Evolutionary conservation across 768 basidiomycete genomes (phyloP), one percentile per base, ranked within the genome.

Genomic region (Leccinum ochraceum): DNA sequence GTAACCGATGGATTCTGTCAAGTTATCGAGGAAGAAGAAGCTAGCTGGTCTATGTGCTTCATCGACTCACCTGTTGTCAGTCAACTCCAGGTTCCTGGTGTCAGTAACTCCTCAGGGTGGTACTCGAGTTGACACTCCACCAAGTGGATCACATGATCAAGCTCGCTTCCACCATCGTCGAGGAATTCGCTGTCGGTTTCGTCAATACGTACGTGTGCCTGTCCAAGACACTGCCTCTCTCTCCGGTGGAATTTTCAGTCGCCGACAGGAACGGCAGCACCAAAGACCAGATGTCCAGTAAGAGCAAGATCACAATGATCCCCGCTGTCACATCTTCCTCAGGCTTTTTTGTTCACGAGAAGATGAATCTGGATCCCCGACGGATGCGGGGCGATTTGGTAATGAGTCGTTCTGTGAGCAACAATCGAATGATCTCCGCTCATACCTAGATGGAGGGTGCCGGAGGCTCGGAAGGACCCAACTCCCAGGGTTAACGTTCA

Each of bases 261-360:
- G 7, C 63, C 66, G 60, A 8, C 42, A 60, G 60, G 57, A 55
- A 64, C 56, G 36, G 56, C 20, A 7, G 30, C 3, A 52, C 44
- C 49, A 26, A 50, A n/a, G 24, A 26, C 22, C 28, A 54, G 14
- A 32, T 10, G 10, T 36, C 9, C 54, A 52, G n/a, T 30, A 16
- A 16, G 17, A 36, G 3, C 50, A 13, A 13, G 8, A 37, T 9
- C 50, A 48, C 13, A 26, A 22, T 36, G 48, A 46, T 55, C 37
- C 48, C 53, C 50, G 50, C 24, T 22, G 6, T 32, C 54, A 20
- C 50, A 24, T 42, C 37, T 26, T 13, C 52, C 20, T 5, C 24
- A 13, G 26, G 24, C 48, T 26, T 49, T 50, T 20, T 46, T 46
- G 20, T 20, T 46, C 44, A 46, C 44, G 44, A n/a, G 34, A 58